A percentile compares a stretch with the other conserved stretches of the same genome.
phyloP scores from a whole-genome alignment of 495 filamentous ascomycete genomes.

The Podospora didyma region DNA sequence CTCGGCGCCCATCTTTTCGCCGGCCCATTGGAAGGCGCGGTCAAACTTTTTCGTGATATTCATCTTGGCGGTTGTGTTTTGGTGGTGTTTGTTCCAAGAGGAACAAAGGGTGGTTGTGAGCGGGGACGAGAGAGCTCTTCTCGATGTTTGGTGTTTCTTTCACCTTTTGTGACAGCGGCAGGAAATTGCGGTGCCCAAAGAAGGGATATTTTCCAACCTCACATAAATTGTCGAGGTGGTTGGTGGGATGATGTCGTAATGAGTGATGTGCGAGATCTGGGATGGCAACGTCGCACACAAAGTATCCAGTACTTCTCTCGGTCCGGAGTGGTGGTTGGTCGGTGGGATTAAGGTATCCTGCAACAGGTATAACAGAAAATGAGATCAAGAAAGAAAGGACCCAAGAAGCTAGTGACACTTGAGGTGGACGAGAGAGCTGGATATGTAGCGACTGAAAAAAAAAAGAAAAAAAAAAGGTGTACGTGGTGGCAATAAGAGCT shows the following conservation, averaged over 20 bases:
- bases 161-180: neutral
- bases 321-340: neutral
- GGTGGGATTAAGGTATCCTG: conserved; percentile 3
- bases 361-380: neutral
- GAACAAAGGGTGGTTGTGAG: neutral
- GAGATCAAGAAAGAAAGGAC: conserved; percentile 8
- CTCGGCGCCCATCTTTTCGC: conserved; percentile 94
- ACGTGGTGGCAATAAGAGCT: conserved; percentile 19
- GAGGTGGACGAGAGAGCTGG: conserved; percentile 2
- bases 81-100: neutral
- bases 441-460: conserved; percentile 18
- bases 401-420: conserved; percentile 3
- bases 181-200: neutral
- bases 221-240: neutral
- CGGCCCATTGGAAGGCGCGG: conserved; percentile 97
- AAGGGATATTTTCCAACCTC: neutral
- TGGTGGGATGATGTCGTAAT: conserved; percentile 7
- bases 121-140: neutral
- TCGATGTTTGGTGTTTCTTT: neutral
- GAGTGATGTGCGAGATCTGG: neutral
- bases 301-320: neutral
- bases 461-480: neutral
- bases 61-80: conserved; percentile 46
- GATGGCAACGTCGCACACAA: neutral
- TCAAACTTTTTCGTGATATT: conserved; percentile 95